Evolutionary conservation across 2,329 filamentous ascomycete genomes (phyloP).

Genomic region (Metarhizium sp.): DNA sequence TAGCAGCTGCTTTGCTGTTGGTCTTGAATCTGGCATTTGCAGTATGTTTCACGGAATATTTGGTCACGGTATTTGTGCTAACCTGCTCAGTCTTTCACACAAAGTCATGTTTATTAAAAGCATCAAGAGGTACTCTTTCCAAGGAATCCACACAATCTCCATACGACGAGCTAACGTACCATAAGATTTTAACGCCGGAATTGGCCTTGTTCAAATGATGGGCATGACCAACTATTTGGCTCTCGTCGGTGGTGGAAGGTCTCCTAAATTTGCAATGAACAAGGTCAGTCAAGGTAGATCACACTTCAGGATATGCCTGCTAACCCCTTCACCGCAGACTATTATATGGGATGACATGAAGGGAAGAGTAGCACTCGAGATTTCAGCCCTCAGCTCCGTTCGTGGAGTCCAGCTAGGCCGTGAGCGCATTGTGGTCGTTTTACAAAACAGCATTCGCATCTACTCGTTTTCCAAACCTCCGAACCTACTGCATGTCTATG

Average conservation of each 20-base stretch:
- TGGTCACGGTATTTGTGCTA: not conserved
- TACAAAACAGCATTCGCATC: constrained; percentile 73
- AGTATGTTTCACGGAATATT: constrained; percentile 40
- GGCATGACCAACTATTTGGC: constrained; percentile 80
- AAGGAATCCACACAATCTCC: not conserved
- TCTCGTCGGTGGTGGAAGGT: constrained; percentile 77
- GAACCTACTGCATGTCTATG: constrained; percentile 62
- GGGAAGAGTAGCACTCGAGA: constrained; percentile 61
- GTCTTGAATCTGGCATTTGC: constrained; percentile 76
- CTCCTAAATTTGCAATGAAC: constrained; percentile 78
- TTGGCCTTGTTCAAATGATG: constrained; percentile 79
- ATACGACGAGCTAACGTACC: not conserved
- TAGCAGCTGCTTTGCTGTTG: constrained; percentile 77
- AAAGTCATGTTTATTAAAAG: constrained; percentile 61
- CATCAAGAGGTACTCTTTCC: constrained; percentile 30
- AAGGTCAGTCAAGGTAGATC: constrained; percentile 43
- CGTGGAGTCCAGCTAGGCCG: constrained; percentile 70
- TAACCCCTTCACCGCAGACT: constrained; percentile 34
- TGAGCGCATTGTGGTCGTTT: constrained; percentile 67
- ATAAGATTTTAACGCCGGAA: constrained; percentile 68
- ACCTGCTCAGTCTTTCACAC: constrained; percentile 57
- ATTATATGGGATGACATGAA: constrained; percentile 89
- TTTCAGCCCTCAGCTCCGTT: constrained; percentile 73
- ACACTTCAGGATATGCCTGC: not conserved
- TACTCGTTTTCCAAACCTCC: constrained; percentile 71